phyloP scores from a whole-genome alignment of 164 flowering plant species.

The Santalum album region DNA sequence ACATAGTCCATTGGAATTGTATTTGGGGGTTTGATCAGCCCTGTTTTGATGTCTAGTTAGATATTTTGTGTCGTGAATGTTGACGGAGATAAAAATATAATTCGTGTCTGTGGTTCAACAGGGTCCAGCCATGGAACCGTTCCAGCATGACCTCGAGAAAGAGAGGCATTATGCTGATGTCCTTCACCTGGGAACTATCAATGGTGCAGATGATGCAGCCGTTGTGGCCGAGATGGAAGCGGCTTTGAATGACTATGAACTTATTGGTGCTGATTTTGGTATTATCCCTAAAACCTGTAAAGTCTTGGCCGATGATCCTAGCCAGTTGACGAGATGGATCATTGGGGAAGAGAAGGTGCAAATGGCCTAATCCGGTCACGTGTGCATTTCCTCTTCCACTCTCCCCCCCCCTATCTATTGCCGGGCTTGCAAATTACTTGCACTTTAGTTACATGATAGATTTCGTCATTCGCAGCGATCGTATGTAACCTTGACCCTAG shows the following conservation, averaged over 20 bases:
- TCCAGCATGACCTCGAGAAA: constrained; percentile 52
- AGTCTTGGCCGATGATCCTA: constrained; percentile 52
- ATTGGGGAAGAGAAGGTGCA: constrained; percentile 57
- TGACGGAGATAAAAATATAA: too few species aligned
- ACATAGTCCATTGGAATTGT: too few species aligned
- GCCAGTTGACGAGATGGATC: constrained; percentile 66
- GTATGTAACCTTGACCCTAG: too few species aligned
- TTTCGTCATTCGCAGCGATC: too few species aligned
- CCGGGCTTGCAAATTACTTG: too few species aligned
- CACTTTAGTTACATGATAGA: too few species aligned
- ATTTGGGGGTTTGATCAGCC: too few species aligned
- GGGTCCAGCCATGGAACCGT: constrained; percentile 73
- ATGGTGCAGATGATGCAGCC: constrained; percentile 30
- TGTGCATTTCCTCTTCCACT: too few species aligned
- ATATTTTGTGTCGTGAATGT: too few species aligned
- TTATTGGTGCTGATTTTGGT: constrained; percentile 69
- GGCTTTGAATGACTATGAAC: constrained; percentile 50
- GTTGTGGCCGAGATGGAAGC: constrained; percentile 71
- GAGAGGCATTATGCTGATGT: constrained; percentile 68
- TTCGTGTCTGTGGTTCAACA: constrained; percentile 13
- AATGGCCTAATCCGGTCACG: constrained; percentile 9
- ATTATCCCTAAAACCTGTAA: constrained; percentile 38
- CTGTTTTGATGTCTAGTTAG: too few species aligned
- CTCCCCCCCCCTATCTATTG: too few species aligned
- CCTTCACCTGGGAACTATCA: constrained; percentile 28